A percentile compares a stretch with the other conserved stretches of the same genome.
These are phyloP conservation scores for Nitzschia putrida DNA, from an alignment of 108 stramenopile species.

Conservation along the genomic window DNA sequence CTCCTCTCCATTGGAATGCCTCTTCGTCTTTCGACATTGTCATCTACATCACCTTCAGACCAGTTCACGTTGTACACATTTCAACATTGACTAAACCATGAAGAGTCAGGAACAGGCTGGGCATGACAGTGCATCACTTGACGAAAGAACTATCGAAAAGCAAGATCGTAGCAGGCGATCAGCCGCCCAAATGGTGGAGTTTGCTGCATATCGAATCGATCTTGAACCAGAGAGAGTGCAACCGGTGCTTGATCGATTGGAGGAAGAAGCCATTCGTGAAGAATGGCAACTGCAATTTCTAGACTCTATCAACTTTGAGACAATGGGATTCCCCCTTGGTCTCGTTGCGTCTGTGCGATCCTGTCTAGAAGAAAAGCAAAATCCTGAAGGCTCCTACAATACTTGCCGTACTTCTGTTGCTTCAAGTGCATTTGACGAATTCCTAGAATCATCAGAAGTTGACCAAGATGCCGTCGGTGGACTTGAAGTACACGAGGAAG, in stretches of 20 bases:
- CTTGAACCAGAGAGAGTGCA: neutral
- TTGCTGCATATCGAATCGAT: conserved; percentile 2
- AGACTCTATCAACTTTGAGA: neutral
- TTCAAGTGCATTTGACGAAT: neutral
- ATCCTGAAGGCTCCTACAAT: neutral
- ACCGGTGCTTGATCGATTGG: neutral
- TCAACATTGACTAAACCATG: too few relatives aligned
- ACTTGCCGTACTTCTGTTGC: neutral
- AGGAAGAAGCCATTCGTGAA: neutral
- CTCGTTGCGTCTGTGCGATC: conserved; percentile 1
- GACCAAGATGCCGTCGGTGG: neutral
- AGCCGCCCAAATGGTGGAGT: neutral
- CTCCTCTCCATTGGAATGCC: too few relatives aligned
- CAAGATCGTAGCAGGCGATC: neutral
- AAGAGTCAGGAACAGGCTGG: too few relatives aligned
- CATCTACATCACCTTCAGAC: too few relatives aligned
- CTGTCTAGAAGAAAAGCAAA: neutral
- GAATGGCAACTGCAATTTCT: conserved; percentile 2
- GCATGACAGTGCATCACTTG: too few relatives aligned
- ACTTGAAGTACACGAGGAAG: neutral
- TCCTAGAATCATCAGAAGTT: neutral
- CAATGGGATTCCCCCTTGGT: neutral
- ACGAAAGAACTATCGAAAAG: neutral
- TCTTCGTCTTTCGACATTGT: too few relatives aligned
- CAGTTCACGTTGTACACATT: too few relatives aligned